A percentile compares a stretch with the other conserved stretches of the same genome.
Conservation (phyloP, 495 filamentous ascomycete genomes). For the Aspergillus haitiensis region DNA sequence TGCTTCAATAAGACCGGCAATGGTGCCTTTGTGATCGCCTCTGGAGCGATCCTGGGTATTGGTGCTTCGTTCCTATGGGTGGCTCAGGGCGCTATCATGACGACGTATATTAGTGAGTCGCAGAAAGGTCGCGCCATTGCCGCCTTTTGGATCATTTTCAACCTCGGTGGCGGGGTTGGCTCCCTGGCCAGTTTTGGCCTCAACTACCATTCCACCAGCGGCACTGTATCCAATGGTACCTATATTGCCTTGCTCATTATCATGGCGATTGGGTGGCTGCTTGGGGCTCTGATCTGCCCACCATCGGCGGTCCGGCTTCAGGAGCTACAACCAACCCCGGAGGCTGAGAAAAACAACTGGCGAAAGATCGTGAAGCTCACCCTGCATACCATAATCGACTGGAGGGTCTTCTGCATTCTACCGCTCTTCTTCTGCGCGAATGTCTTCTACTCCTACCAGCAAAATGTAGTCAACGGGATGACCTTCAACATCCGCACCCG, state of each 20-base stretch:
- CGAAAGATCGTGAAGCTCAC: neutral
- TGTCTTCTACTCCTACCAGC: constrained; percentile 76
- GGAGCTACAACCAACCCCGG: constrained; percentile 14
- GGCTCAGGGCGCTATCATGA: constrained; percentile 59
- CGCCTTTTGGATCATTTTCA: constrained; percentile 57
- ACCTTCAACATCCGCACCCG: constrained; percentile 53
- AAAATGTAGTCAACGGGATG: constrained; percentile 55
- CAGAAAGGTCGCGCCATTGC: constrained; percentile 54
- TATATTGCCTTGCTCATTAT: constrained; percentile 51
- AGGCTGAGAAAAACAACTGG: neutral
- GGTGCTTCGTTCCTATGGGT: constrained; percentile 55
- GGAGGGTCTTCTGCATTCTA: constrained; percentile 48
- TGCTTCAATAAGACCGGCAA: constrained; percentile 58
- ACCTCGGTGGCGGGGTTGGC: constrained; percentile 52
- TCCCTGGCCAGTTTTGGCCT: constrained; percentile 50
- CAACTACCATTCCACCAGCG: constrained; percentile 45
- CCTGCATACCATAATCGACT: constrained; percentile 31
- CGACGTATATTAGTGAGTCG: constrained; percentile 50
- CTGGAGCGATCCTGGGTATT: constrained; percentile 52
- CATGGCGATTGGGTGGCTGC: constrained; percentile 42
- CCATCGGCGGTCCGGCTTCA: constrained; percentile 49
- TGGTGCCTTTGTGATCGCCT: constrained; percentile 70
- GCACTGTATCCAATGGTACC: constrained; percentile 45
- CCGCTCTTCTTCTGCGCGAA: constrained; percentile 65
- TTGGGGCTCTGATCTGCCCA: constrained; percentile 55